Evolutionary conservation across 768 basidiomycete genomes (phyloP).

Genomic region (Nevesoporus exiguus): DNA sequence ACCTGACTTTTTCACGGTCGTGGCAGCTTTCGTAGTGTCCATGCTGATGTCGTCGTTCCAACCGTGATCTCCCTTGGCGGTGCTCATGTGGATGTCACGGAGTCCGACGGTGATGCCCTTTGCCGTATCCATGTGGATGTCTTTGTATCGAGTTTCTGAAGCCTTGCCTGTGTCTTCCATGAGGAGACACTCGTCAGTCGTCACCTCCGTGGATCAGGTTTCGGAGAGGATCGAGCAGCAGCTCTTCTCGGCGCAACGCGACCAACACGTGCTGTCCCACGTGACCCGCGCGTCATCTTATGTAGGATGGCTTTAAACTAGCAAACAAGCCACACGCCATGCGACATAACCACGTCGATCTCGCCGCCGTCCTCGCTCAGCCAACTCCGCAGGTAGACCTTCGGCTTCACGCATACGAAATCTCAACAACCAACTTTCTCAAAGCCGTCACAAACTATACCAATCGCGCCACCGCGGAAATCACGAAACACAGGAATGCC

Average conservation of each 20-base stretch:
- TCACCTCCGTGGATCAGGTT: too few species aligned
- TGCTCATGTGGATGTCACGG: constrained; percentile 60
- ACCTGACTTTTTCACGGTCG: constrained; percentile 51
- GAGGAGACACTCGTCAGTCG: background rate
- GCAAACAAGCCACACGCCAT: constrained; percentile 6
- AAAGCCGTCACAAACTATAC: constrained; percentile 72
- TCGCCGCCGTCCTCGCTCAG: constrained; percentile 52
- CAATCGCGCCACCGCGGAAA: constrained; percentile 62
- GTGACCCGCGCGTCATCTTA: constrained; percentile 18
- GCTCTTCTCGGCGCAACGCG: constrained; percentile 1
- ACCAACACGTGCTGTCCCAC: too few species aligned
- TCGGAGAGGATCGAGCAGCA: too few species aligned
- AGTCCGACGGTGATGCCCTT: constrained; percentile 50
- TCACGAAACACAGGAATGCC: constrained; percentile 61
- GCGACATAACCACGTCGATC: constrained; percentile 54
- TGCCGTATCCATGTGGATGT: constrained; percentile 80
- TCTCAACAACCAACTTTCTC: constrained; percentile 67
- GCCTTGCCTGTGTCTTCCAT: constrained; percentile 14
- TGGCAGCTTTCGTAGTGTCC: constrained; percentile 41
- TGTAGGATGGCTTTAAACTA: background rate
- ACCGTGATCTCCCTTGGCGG: constrained; percentile 50
- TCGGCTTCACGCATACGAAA: constrained; percentile 55
- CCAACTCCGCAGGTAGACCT: constrained; percentile 63
- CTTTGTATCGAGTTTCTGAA: constrained; percentile 37
- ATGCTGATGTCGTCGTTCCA: constrained; percentile 58